Percentiles rank a stretch among this genome's conserved stretches.
Conservation (phyloP, 2,329 filamentous ascomycete genomes). For the Stenocarpella maydis region DNA sequence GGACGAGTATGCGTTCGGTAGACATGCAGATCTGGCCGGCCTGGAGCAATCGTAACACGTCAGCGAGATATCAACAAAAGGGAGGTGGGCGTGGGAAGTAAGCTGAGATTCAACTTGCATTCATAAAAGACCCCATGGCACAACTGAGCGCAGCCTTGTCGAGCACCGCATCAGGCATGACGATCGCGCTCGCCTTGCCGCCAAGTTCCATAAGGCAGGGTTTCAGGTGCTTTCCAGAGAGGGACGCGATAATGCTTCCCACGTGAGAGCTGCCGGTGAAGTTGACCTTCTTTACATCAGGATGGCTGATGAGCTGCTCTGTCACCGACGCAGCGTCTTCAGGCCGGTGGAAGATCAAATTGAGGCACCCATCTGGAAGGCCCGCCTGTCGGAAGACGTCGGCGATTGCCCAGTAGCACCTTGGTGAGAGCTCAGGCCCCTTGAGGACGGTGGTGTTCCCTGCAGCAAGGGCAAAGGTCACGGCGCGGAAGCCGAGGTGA, state of each 20-base stretch:
- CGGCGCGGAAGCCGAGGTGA: constrained; percentile 39
- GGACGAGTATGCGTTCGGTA: constrained; percentile 46
- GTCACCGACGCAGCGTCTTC: constrained; percentile 47
- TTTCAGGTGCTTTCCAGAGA: constrained; percentile 51
- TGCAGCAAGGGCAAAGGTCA: constrained; percentile 37
- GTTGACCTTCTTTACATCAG: constrained; percentile 50
- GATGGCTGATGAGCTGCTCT: constrained; percentile 47
- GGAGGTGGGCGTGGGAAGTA: no score
- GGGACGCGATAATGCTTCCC: constrained; percentile 50
- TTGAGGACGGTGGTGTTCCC: constrained; percentile 44
- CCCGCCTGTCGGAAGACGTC: constrained; percentile 51
- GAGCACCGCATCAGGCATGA: constrained; percentile 55
- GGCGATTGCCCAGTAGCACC: constrained; percentile 44
- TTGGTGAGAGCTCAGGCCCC: constrained; percentile 46
- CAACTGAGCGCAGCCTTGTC: constrained; percentile 47
- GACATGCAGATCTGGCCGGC: constrained; percentile 48
- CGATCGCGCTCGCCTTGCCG: constrained; percentile 54
- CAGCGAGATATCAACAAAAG: not conserved
- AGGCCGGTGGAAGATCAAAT: constrained; percentile 46
- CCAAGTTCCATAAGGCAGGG: constrained; percentile 57
- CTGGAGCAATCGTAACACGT: constrained; percentile 34
- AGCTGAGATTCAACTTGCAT: not conserved
- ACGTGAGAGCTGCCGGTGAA: constrained; percentile 55
- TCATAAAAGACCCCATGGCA: constrained; percentile 17
- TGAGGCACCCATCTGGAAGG: constrained; percentile 51